Evolutionary conservation across 2,329 filamentous ascomycete genomes (phyloP).

Genomic region (Orbilia blumenaviensis): DNA sequence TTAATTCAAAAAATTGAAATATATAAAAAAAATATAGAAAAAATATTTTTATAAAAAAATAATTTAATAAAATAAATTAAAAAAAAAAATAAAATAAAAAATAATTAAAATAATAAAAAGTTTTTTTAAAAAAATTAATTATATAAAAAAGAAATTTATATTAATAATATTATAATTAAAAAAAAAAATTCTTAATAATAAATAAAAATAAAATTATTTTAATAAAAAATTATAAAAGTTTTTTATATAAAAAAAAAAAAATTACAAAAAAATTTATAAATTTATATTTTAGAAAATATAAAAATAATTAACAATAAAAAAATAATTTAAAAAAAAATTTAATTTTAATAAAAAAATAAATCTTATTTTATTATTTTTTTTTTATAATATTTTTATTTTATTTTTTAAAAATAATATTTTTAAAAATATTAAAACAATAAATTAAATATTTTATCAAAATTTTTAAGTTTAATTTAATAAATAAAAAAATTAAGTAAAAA

Average conservation of each 20-base stretch:
- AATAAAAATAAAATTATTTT: no score
- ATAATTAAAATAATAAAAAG: not conserved
- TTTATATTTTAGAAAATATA: slow-evolving; percentile 5
- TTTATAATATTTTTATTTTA: slow-evolving; percentile 10
- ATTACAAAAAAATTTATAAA: no score
- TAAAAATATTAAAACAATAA: not conserved
- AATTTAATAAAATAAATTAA: no score
- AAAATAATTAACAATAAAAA: not conserved
- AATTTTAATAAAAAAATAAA: slow-evolving; percentile 21
- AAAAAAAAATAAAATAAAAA: not conserved
- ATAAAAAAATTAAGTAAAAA: no score
- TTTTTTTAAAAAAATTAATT: not conserved
- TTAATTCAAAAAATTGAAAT: not conserved
- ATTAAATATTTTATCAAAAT: not conserved
- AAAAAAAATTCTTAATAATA: no score
- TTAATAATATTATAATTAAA: no score
- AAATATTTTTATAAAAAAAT: no score
- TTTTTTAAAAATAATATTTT: no score
- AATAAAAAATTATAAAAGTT: no score
- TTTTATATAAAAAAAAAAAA: no score
- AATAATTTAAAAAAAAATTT: not conserved
- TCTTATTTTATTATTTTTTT: slow-evolving; percentile 6
- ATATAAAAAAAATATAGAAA: not conserved
- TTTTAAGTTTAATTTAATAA: slow-evolving; percentile 24
- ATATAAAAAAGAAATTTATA: no score